Conservation (phyloP, 2,329 filamentous ascomycete species). For the Colletotrichum cordylinicola region DNA sequence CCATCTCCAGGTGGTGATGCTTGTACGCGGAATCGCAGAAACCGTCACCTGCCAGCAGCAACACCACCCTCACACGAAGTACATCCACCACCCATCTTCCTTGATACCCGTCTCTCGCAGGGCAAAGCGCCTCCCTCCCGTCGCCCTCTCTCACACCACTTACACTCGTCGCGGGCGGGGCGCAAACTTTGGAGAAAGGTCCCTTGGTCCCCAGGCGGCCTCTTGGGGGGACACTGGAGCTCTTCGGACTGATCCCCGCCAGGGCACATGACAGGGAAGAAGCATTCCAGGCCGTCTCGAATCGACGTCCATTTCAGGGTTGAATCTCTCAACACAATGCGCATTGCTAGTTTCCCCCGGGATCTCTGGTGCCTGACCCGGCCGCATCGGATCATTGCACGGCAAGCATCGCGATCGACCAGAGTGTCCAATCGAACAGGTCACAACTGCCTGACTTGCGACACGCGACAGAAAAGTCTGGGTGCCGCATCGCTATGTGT, state of each 20-base stretch:
- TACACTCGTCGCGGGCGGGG: conserved; percentile 15
- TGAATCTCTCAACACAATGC: conserved; percentile 13
- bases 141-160: conserved; percentile 2
- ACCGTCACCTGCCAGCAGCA: not conserved
- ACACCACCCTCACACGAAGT: not conserved
- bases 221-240: not conserved
- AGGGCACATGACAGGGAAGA: conserved; percentile 13
- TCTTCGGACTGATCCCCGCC: conserved; percentile 12
- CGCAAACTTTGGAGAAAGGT: conserved; percentile 5
- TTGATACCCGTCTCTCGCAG: not conserved
- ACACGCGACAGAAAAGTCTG: not conserved
- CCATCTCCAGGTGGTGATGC: not conserved
- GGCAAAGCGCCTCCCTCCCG: not conserved
- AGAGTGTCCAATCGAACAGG: not conserved
- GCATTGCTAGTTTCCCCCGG: conserved; percentile 12
- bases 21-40: not conserved
- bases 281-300: conserved; percentile 19
- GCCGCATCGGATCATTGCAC: not conserved
- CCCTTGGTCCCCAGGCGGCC: not conserved
- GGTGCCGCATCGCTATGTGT: not conserved
- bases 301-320: conserved; percentile 15
- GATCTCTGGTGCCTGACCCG: conserved; percentile 9
- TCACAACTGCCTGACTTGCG: not conserved
- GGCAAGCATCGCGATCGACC: not conserved
- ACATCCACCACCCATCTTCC: not conserved